Evolutionary conservation across 75 land plant genomes (phyloP).

Genomic region (Chamaecyparis obtusa): DNA sequence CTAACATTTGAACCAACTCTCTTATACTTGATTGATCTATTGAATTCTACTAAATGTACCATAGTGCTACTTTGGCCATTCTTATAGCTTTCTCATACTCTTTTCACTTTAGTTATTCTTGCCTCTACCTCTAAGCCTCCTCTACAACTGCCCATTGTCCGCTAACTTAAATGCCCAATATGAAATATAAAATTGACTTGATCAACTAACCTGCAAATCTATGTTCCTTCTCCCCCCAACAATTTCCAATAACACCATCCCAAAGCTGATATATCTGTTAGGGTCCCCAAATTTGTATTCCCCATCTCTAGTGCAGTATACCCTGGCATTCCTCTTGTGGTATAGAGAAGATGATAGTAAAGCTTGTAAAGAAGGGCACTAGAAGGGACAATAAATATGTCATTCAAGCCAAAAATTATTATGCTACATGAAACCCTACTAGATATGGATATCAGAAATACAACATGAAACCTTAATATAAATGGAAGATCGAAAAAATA

Average conservation of each 20-base stretch:
- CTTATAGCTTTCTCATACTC: constrained; percentile 2
- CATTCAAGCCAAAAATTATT: too few relatives aligned
- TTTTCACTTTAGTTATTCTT: neutral
- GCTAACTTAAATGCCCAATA: neutral
- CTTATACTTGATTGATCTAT: constrained; percentile 13
- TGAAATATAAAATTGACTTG: neutral
- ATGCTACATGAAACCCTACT: too few relatives aligned
- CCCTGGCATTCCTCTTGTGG: constrained; percentile 16
- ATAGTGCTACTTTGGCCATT: constrained; percentile 15
- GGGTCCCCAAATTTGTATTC: neutral
- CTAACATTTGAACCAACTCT: constrained; percentile 20
- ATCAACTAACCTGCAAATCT: neutral
- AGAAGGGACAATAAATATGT: too few relatives aligned
- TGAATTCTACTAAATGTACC: constrained; percentile 24
- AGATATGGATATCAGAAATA: too few relatives aligned
- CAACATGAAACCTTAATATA: too few relatives aligned
- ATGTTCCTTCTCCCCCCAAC: constrained; percentile 15
- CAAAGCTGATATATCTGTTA: constrained; percentile 21
- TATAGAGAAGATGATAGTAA: too few relatives aligned
- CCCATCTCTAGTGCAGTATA: constrained; percentile 26
- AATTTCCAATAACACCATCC: constrained; percentile 29
- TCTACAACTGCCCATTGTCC: neutral
- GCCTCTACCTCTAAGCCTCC: neutral
- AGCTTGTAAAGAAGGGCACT: too few relatives aligned
- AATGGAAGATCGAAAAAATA: too few relatives aligned